Percentiles rank a stretch among this genome's conserved stretches.
Conservation (phyloP, 2,329 filamentous ascomycete genomes). For the Fusarium coicis region DNA sequence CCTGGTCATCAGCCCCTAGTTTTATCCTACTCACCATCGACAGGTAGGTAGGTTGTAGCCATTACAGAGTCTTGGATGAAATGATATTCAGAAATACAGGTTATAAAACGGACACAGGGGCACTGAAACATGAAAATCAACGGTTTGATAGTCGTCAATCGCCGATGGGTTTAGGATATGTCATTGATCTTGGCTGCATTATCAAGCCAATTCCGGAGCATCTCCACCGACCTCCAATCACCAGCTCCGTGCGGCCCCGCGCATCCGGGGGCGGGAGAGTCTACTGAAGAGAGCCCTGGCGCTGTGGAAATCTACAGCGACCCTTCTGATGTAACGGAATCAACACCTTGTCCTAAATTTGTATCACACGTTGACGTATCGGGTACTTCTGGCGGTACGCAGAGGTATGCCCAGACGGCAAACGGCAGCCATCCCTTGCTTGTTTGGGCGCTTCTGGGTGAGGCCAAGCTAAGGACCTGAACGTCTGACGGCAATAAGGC, state of each 20-base stretch:
- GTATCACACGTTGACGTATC: conserved; percentile 17
- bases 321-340: conserved; percentile 28
- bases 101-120: conserved; percentile 13
- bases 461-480: conserved; percentile 30
- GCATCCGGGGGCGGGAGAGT: conserved; percentile 20
- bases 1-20: background rate
- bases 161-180: conserved; percentile 23
- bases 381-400: conserved; percentile 24
- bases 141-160: conserved; percentile 9
- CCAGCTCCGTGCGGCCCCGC: conserved; percentile 19
- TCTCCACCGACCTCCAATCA: conserved; percentile 38
- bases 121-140: background rate
- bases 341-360: conserved; percentile 16
- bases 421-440: conserved; percentile 28
- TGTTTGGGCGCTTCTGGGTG: background rate
- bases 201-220: conserved; percentile 25
- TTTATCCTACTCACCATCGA: background rate
- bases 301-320: background rate
- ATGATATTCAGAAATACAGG: conserved; percentile 19
- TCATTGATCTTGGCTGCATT: conserved; percentile 23
- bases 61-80: background rate
- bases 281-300: background rate
- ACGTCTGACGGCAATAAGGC: conserved; percentile 18
- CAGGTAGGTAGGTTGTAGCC: background rate
- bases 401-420: conserved; percentile 31